Conservation (phyloP, 1,139 yeast species). For the Eremothecium coryli region DNA sequence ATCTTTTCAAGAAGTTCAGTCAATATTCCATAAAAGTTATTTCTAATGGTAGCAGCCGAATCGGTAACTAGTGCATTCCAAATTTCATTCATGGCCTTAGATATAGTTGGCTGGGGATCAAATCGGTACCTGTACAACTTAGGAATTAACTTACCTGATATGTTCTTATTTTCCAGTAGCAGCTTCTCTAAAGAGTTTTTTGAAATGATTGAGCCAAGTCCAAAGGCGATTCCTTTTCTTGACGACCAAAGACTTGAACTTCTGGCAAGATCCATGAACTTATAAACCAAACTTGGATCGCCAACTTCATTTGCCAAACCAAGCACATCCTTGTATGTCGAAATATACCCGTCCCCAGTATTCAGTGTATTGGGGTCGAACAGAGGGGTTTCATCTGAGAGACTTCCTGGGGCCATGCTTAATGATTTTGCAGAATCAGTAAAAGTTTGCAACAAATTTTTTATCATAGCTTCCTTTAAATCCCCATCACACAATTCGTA, state of each 20-base stretch:
- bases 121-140: conserved; percentile 74
- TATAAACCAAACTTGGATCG: conserved; percentile 87
- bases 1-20: conserved; percentile 59
- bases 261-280: conserved; percentile 87
- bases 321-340: conserved; percentile 80
- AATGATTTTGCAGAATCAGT: conserved; percentile 55
- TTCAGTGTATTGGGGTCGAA: conserved; percentile 75
- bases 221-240: conserved; percentile 88
- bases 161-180: conserved; percentile 43
- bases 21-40: conserved; percentile 50
- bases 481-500: conserved; percentile 69
- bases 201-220: conserved; percentile 75
- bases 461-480: conserved; percentile 63
- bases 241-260: conserved; percentile 89
- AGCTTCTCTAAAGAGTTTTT: conserved; percentile 64
- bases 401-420: conserved; percentile 52
- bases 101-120: conserved; percentile 73
- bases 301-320: conserved; percentile 89
- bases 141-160: conserved; percentile 62
- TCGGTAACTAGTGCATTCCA: conserved; percentile 72
- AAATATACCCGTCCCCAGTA: conserved; percentile 77
- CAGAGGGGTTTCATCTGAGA: conserved; percentile 71
- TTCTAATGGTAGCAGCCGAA: conserved; percentile 44
- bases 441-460: conserved; percentile 67
- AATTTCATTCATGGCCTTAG: conserved; percentile 77